These are phyloP conservation scores for Mycosphaerella arachidis DNA, from an alignment of 2,329 filamentous ascomycete species.

Conservation along the genomic window DNA sequence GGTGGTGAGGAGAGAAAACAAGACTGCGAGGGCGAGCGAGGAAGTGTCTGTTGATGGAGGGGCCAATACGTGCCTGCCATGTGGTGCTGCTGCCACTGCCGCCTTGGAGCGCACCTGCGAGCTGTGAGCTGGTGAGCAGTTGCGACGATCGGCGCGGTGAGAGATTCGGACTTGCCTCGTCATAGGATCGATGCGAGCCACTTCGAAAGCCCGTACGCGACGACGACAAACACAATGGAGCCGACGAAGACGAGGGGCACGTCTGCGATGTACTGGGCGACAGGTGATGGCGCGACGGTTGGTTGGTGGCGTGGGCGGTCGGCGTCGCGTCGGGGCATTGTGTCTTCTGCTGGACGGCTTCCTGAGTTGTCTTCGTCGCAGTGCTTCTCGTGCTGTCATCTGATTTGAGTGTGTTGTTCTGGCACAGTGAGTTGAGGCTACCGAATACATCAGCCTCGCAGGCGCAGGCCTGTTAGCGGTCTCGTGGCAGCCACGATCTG, in stretches of 20 bases:
- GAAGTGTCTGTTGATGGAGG: background rate
- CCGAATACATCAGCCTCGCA: background rate
- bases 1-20: constrained; percentile 11
- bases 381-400: background rate
- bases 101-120: background rate
- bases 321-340: background rate
- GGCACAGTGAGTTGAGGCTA: background rate
- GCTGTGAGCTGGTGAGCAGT: background rate
- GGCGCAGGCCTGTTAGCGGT: background rate
- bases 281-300: background rate
- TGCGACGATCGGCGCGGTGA: background rate
- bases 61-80: constrained; percentile 3
- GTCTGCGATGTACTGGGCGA: background rate
- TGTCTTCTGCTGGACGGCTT: background rate
- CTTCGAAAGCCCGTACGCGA: background rate
- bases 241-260: background rate
- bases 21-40: constrained; percentile 5
- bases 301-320: background rate
- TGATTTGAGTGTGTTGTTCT: no score
- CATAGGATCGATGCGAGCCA: background rate
- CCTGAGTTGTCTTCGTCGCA: background rate
- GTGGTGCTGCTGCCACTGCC: background rate
- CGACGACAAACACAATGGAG: background rate
- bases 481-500: background rate
- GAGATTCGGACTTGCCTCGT: background rate